phyloP scores from a whole-genome alignment of 768 basidiomycete species.

The Lenzites betulinus region DNA sequence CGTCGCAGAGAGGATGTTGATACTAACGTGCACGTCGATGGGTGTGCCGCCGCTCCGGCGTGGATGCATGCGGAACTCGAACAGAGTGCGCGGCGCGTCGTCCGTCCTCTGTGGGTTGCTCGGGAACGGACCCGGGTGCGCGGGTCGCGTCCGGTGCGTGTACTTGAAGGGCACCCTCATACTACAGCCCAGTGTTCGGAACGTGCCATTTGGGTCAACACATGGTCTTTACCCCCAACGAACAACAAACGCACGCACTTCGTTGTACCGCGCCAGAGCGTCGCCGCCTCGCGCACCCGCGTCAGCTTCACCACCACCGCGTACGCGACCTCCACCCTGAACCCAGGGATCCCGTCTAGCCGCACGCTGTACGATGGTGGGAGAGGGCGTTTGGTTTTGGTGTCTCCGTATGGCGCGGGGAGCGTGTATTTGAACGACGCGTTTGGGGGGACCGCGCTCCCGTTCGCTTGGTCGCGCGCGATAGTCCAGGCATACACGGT shows the following conservation, averaged over 20 bases:
- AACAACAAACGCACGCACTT: neutral
- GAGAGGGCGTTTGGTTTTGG: conserved; percentile 12
- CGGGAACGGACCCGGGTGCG: conserved; percentile 25
- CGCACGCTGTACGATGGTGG: conserved; percentile 28
- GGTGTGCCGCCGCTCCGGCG: conserved; percentile 7
- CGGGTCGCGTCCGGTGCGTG: conserved; percentile 23
- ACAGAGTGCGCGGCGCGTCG: conserved; percentile 25
- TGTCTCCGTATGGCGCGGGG: conserved; percentile 25
- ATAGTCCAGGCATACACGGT: conserved; percentile 27
- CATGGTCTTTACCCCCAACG: too few relatives aligned
- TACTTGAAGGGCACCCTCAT: conserved; percentile 27
- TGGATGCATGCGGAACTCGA: conserved; percentile 20
- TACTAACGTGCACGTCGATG: conserved; percentile 27
- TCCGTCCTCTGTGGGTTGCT: conserved; percentile 12
- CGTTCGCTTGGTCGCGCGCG: neutral
- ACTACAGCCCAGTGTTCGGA: conserved; percentile 2
- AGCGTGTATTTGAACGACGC: conserved; percentile 28
- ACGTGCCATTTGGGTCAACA: too few relatives aligned
- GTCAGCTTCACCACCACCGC: conserved; percentile 25
- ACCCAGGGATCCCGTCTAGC: conserved; percentile 28
- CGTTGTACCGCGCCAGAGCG: conserved; percentile 24
- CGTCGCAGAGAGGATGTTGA: neutral
- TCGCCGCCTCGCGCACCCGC: conserved; percentile 17
- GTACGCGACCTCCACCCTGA: conserved; percentile 27
- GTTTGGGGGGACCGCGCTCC: conserved; percentile 24